Base-by-base conservation (phyloP, 805 yeast genomes). In the Candida chauliodis region DNA sequence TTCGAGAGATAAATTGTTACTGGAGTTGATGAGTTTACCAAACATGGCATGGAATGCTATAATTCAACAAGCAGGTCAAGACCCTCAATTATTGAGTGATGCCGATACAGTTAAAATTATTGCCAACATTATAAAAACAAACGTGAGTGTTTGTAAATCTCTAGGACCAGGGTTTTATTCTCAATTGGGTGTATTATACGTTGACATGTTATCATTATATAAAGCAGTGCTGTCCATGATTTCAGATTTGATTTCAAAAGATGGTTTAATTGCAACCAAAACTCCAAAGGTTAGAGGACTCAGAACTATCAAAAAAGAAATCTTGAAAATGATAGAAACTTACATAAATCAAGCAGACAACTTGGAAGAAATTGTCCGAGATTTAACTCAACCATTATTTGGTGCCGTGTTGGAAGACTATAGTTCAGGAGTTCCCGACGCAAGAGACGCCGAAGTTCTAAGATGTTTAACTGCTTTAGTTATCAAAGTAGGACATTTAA, bases 361-460 rank as follows among this genome's bases (percentile, higher is more conserved):
- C 53, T 68, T 76, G 43, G 90, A 89, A 42, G 91, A 87, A 50
- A 81, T 91, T 37, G 96, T 86, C 17, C 73, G 80, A 35, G 88
- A 84, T 46, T 73, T 93, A 48, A 81, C 89, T 3, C 86, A 85
- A 46, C 95, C 95, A 21, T 68, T 93, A 54, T 77, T 93, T 45
- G 74, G 74, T 31, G 87, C 97, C 0, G 90, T 88, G 11, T 74
- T 93, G 46, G 95, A 84, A 44, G 99, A 93, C 60, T 93, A 93
- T 66, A 79, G 78, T 53, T 68, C 79, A 13, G 86, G 86, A 55
- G 95, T 89, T 23, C 95, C 98, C 3, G 95, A 89, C 66, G 96
- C 97, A 8, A 81, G 98, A 58, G 99, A 93, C 66, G 96, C 96
- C 6, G 99, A 93, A 65, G 99, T 93, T 4, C 74, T 93, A 60